Base-by-base conservation (phyloP, 2,329 filamentous ascomycete species). In the Moelleriella libera region DNA sequence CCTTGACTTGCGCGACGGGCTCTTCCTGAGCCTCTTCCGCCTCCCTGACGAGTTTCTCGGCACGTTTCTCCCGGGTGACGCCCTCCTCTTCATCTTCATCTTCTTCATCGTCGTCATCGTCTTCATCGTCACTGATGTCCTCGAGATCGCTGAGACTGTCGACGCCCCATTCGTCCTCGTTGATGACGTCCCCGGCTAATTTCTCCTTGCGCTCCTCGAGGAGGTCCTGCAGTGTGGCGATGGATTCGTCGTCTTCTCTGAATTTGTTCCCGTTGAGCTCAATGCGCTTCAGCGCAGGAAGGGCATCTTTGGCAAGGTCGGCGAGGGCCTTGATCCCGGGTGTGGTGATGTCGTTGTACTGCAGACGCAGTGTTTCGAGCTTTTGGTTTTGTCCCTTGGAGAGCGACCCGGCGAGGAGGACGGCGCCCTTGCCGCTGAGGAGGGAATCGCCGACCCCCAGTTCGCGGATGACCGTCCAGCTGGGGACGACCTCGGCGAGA, bases 221-320 rank as follows among this genome's bases (percentile, higher is more conserved):
- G 30, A 92, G 69, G 46, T 81, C 76, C 54, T 81, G 78, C 43
- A 97, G 70, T 28, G 71, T 72, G 51, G 78, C 67, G 41, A 96
- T 74, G 30, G 78, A 78, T 44, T 77, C 71, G 56, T 97, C 88
- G 3, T 94, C 88, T 63, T 96, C 89, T 7, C 76, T 71, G 57
- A 98, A 95, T 61, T 88, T 92, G 71, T 98, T 98, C 45, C 92
- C 92, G 63, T 98, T 97, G 54, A 98, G 70, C 68, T 97, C 92
- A 45, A 98, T 78, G 57, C 89, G 82, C 68, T 83, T 84, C 54
- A 98, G 69, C 10, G 76, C 76, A 2, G 88, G 88, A 7, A 98
- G 74, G 2, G 74, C 72, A 7, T 75, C 69, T 57, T 79, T 78
- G 5, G 80, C 80, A 3, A 85, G 86, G 21, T 76, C 68, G 3